Conservation (phyloP, 805 yeast species). For the Starmerella etchellsii region DNA sequence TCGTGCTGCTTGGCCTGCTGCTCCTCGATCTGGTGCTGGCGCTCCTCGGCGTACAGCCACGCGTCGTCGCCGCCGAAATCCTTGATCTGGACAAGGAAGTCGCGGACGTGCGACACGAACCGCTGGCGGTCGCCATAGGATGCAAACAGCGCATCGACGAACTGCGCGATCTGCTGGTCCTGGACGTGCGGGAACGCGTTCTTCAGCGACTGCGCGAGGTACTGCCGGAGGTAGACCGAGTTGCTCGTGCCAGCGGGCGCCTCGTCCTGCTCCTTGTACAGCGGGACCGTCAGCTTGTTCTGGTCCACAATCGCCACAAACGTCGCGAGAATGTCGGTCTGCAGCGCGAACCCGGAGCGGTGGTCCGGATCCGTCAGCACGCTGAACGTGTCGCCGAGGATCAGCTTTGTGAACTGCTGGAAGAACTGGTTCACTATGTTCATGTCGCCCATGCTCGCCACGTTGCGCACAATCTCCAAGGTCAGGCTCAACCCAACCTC, state of each 20-base stretch:
- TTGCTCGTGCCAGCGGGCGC: constrained; percentile 81
- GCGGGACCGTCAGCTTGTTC: constrained; percentile 58
- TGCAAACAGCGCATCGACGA: constrained; percentile 57
- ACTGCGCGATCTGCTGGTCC: constrained; percentile 66
- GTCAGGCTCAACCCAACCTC: constrained; percentile 78
- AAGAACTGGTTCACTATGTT: constrained; percentile 77
- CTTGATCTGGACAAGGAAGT: constrained; percentile 90
- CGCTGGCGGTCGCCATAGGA: constrained; percentile 60
- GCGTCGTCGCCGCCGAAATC: constrained; percentile 93
- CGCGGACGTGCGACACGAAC: constrained; percentile 79
- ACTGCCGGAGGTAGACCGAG: constrained; percentile 63
- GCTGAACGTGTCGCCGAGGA: constrained; percentile 80
- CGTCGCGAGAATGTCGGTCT: constrained; percentile 70
- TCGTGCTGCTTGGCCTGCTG: constrained; percentile 59
- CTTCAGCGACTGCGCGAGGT: constrained; percentile 64
- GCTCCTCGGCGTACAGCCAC: constrained; percentile 87
- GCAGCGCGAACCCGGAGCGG: constrained; percentile 87
- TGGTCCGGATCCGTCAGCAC: constrained; percentile 96
- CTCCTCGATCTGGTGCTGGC: constrained; percentile 61
- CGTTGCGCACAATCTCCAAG: constrained; percentile 70
- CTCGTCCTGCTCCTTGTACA: constrained; percentile 57
- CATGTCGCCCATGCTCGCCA: constrained; percentile 49
- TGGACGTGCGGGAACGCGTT: constrained; percentile 90
- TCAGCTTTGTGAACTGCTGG: constrained; percentile 75
- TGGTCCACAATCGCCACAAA: constrained; percentile 73